These are phyloP conservation scores for Colletotrichum liaoningense DNA, from an alignment of 2,329 filamentous ascomycete species.

Conservation along the genomic window DNA sequence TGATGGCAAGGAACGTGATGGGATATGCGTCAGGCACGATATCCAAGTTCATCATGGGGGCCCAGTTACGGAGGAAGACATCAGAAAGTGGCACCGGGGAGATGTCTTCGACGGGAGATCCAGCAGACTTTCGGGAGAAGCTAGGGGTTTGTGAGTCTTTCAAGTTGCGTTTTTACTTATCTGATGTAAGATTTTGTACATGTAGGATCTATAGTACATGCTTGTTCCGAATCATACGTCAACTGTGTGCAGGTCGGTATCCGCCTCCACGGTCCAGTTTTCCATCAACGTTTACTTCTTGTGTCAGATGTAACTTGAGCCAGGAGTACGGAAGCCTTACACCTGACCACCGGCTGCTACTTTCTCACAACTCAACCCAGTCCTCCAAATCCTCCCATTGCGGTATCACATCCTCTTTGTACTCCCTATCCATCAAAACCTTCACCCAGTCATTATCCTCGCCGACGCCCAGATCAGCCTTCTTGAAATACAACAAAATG, in stretches of 20 bases:
- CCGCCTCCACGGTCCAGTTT: neutral
- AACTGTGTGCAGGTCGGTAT: neutral
- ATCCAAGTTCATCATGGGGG: neutral
- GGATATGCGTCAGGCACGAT: neutral
- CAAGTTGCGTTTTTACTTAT: neutral
- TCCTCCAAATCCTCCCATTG: neutral
- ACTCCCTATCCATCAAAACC: neutral
- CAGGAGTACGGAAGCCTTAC: neutral
- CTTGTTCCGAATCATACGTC: neutral
- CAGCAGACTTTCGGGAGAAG: neutral
- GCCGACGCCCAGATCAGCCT: neutral
- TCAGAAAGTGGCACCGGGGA: neutral
- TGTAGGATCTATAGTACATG: neutral
- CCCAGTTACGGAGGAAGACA: neutral
- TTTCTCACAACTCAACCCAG: neutral
- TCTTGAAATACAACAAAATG: neutral
- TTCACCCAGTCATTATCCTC: neutral
- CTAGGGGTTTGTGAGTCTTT: neutral
- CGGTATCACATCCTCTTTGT: neutral
- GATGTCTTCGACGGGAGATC: neutral
- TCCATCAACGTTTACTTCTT: neutral
- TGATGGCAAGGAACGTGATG: neutral
- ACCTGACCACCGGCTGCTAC: neutral
- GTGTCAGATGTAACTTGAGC: neutral
- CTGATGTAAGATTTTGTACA: neutral